phyloP scores from a whole-genome alignment of 805 yeast species.

The Candida tallmaniae region DNA sequence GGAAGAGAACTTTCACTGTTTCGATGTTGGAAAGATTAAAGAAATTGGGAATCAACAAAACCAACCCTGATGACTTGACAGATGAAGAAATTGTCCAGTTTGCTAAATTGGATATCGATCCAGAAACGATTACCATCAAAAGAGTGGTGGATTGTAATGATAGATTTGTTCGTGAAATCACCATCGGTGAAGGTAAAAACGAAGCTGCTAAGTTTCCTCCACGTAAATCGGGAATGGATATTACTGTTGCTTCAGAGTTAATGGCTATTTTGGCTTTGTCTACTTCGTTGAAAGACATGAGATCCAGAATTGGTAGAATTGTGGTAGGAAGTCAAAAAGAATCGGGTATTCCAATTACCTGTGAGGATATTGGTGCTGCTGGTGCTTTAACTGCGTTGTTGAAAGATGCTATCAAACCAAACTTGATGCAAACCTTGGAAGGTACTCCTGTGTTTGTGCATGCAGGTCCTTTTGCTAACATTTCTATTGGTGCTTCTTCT shows the following conservation, averaged over 20 bases:
- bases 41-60: slow-evolving; percentile 65
- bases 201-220: slow-evolving; percentile 49
- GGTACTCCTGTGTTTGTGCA: slow-evolving; percentile 98
- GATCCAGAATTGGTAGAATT: slow-evolving; percentile 70
- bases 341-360: slow-evolving; percentile 77
- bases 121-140: slow-evolving; percentile 75
- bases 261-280: slow-evolving; percentile 83
- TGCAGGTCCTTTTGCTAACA: slow-evolving; percentile 98
- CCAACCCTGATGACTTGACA: slow-evolving; percentile 69
- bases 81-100: slow-evolving; percentile 61
- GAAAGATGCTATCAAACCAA: slow-evolving; percentile 96
- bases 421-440: slow-evolving; percentile 93
- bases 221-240: slow-evolving; percentile 75
- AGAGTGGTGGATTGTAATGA: slow-evolving; percentile 85
- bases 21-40: slow-evolving; percentile 64
- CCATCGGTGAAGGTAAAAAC: slow-evolving; percentile 78
- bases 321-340: slow-evolving; percentile 66
- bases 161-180: slow-evolving; percentile 71
- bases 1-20: slow-evolving; percentile 59
- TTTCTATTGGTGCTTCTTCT: slow-evolving; percentile 94
- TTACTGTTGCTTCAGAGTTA: slow-evolving; percentile 79
- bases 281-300: slow-evolving; percentile 63
- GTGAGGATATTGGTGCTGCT: slow-evolving; percentile 92
- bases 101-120: slow-evolving; percentile 71
- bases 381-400: slow-evolving; percentile 93